These are phyloP conservation scores for Mollisiaceae sp. DNA, from an alignment of 2,329 filamentous ascomycete genomes.

Conservation along the genomic window DNA sequence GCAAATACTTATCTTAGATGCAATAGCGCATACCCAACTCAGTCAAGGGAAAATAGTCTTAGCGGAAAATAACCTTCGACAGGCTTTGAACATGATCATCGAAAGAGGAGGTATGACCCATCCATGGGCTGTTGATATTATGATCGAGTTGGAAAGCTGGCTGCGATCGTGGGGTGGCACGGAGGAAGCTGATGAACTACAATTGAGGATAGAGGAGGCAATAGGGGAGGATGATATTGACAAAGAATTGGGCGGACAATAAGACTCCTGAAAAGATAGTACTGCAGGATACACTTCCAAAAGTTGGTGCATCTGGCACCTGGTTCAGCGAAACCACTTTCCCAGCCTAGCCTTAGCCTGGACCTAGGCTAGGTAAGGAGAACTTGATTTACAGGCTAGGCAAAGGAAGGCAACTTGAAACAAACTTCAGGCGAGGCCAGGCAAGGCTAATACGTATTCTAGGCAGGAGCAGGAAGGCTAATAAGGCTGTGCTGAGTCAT, in stretches of 20 bases:
- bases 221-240: conserved; percentile 23
- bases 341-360: too few species aligned
- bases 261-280: not conserved
- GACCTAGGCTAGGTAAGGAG: too few species aligned
- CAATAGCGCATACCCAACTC: conserved; percentile 32
- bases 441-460: too few species aligned
- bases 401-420: too few species aligned
- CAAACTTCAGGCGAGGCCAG: too few species aligned
- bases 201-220: conserved; percentile 23
- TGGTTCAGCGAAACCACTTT: too few species aligned
- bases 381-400: too few species aligned
- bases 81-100: conserved; percentile 30
- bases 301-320: not conserved
- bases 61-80: conserved; percentile 34
- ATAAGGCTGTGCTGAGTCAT: too few species aligned
- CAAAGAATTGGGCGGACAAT: not conserved
- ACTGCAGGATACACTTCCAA: too few species aligned
- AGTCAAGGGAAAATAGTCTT: conserved; percentile 24
- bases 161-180: conserved; percentile 32
- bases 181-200: conserved; percentile 27
- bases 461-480: too few species aligned
- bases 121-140: conserved; percentile 33
- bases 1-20: conserved; percentile 31
- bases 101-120: conserved; percentile 21
- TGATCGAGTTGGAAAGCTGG: conserved; percentile 32